Evolutionary conservation across 2,329 filamentous ascomycete genomes (phyloP).

Genomic region (Teratosphaeria nubilosa): DNA sequence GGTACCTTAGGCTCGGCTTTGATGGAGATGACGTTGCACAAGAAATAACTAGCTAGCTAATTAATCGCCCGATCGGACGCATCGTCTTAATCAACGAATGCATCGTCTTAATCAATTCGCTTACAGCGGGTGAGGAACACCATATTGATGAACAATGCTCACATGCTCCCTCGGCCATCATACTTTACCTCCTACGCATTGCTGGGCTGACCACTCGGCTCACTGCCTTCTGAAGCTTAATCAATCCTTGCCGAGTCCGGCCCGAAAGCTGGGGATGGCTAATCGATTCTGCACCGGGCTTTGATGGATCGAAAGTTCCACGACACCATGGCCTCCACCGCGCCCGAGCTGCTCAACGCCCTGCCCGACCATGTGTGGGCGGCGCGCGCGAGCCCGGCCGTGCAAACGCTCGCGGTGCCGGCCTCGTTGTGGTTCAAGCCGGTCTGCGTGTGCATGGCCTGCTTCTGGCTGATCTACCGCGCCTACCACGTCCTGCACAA

Average conservation of each 20-base stretch:
- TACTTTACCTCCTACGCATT: neutral
- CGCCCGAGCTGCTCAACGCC: neutral
- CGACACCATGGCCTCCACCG: neutral
- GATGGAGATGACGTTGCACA: neutral
- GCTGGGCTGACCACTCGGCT: neutral
- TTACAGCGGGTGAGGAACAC: neutral
- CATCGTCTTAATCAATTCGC: neutral
- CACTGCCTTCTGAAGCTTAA: too few relatives aligned
- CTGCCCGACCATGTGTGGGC: neutral
- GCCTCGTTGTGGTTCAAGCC: conserved; percentile 11
- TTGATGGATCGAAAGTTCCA: too few relatives aligned
- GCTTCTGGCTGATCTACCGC: conserved; percentile 55
- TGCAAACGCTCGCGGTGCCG: neutral
- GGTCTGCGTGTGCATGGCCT: conserved; percentile 8
- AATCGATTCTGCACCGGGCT: neutral
- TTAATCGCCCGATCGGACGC: neutral
- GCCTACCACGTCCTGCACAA: conserved; percentile 83
- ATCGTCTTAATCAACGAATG: too few relatives aligned
- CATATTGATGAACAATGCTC: neutral
- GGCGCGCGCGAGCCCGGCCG: neutral
- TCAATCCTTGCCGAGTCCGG: neutral
- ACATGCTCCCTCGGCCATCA: neutral
- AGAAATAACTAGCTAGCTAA: neutral
- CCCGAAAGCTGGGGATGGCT: neutral
- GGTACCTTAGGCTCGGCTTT: neutral